phyloP scores from a whole-genome alignment of 2,329 filamentous ascomycete species.

The Epichloe aotearoae region DNA sequence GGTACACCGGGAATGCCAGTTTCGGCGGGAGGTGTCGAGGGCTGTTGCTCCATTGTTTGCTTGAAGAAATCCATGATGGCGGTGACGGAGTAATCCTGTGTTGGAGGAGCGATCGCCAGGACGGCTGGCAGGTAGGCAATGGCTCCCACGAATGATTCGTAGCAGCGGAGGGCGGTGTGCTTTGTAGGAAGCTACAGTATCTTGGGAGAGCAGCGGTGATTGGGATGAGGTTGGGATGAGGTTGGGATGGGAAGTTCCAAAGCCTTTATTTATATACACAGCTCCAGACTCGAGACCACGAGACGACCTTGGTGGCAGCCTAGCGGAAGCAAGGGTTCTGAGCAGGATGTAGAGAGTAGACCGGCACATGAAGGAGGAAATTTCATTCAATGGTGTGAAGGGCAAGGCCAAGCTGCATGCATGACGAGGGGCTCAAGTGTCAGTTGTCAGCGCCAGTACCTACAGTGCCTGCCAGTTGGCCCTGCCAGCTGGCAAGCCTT shows the following conservation, averaged over 20 bases:
- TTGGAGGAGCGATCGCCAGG: neutral
- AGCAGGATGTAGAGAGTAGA: neutral
- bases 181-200: neutral
- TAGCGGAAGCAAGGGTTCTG: neutral
- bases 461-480: neutral
- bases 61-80: slow-evolving; percentile 6
- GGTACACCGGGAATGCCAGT: slow-evolving; percentile 5
- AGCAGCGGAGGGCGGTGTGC: neutral
- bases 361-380: too few species aligned
- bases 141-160: neutral
- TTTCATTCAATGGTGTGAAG: too few species aligned
- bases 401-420: too few species aligned
- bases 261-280: neutral
- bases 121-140: too few species aligned
- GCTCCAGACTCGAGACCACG: too few species aligned
- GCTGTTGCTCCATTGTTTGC: neutral
- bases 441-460: neutral
- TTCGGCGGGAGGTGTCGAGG: slow-evolving; percentile 8
- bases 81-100: neutral
- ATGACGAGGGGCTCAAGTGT: neutral
- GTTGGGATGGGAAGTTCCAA: neutral
- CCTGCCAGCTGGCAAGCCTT: neutral
- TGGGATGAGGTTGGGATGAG: neutral
- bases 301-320: neutral
- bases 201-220: too few species aligned